These are phyloP conservation scores for Thielaviopsis punctulata DNA, from an alignment of 2,329 filamentous ascomycete genomes.

Conservation along the genomic window DNA sequence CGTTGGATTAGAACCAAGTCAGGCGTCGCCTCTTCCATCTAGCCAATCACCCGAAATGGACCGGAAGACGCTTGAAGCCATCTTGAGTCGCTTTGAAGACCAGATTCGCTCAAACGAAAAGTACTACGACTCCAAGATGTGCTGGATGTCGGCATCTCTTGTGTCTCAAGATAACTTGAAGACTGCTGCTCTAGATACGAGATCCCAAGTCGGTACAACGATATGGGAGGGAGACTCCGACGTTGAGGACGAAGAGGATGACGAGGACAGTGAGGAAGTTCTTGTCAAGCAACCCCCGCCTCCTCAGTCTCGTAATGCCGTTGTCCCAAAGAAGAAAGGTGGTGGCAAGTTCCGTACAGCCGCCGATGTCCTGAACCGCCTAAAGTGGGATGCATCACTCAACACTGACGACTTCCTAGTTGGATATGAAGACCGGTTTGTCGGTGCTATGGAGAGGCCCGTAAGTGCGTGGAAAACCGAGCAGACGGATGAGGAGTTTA, in stretches of 20 bases:
- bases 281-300: not conserved
- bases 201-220: conserved; percentile 33
- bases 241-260: conserved; percentile 20
- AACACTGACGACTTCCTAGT: conserved; percentile 37
- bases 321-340: conserved; percentile 16
- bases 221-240: conserved; percentile 24
- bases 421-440: conserved; percentile 44
- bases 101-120: conserved; percentile 28
- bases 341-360: conserved; percentile 37
- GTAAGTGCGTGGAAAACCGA: conserved; percentile 42
- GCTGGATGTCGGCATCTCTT: conserved; percentile 30
- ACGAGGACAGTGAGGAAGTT: conserved; percentile 16
- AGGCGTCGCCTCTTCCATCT: not conserved
- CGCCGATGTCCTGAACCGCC: conserved; percentile 38
- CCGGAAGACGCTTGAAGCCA: conserved; percentile 20
- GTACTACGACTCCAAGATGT: conserved; percentile 31
- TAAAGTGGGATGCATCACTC: conserved; percentile 41
- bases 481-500: conserved; percentile 48
- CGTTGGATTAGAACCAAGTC: not conserved
- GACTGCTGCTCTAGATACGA: conserved; percentile 27
- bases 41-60: not conserved
- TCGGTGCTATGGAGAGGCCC: conserved; percentile 34
- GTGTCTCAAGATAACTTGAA: conserved; percentile 23
- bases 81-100: conserved; percentile 30
- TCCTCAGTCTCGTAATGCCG: conserved; percentile 11